phyloP scores from a whole-genome alignment of 2,329 filamentous ascomycete genomes.

The Sclerotinia borealis region DNA sequence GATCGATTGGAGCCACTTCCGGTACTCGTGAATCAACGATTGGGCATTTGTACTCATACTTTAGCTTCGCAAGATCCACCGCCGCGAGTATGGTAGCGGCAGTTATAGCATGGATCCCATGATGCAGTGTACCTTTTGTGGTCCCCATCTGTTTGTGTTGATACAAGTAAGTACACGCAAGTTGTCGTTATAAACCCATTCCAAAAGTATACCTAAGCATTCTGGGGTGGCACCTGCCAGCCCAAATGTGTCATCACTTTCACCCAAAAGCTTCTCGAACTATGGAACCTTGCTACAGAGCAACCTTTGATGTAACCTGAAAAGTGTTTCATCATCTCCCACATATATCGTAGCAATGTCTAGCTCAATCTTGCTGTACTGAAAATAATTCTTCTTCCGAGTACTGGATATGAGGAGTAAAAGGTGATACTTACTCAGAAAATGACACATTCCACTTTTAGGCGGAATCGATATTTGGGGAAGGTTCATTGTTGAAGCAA shows the following conservation, averaged over 20 bases:
- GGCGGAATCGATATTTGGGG: too few species aligned
- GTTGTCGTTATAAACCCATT: not conserved
- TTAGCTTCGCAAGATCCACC: not conserved
- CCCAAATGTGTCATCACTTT: not conserved
- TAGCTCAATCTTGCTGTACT: not conserved
- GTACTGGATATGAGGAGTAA: not conserved
- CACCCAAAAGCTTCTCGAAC: not conserved
- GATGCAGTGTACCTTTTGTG: not conserved
- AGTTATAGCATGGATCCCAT: not conserved
- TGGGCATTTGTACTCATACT: not conserved
- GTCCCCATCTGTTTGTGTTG: too few species aligned
- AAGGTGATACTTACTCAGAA: not conserved
- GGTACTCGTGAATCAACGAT: too few species aligned
- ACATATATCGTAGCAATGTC: not conserved
- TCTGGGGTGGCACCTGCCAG: not conserved
- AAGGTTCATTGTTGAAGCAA: too few species aligned
- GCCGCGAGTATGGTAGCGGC: not conserved
- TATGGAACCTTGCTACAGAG: not conserved
- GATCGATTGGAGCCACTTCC: too few species aligned
- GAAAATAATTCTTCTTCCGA: not conserved
- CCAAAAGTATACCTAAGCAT: not conserved
- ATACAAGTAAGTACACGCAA: too few species aligned
- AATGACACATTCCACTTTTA: too few species aligned
- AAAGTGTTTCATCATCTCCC: not conserved
- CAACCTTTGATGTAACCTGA: not conserved